Base-by-base conservation (phyloP, 2,329 filamentous ascomycete species). In the Nigrograna mackinnonii region DNA sequence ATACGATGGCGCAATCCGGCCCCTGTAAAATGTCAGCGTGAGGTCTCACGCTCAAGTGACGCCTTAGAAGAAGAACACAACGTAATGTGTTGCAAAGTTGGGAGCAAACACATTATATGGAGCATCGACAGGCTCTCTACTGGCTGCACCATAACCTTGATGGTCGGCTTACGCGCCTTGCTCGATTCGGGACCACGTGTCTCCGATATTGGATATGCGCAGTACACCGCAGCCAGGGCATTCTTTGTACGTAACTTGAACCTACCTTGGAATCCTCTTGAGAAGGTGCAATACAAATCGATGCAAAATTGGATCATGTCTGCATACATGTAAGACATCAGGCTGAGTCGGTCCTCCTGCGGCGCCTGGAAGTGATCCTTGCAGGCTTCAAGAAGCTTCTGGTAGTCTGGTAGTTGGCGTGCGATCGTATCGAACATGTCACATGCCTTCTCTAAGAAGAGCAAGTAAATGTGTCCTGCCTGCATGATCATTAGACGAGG, bases 271-370 rank as follows among this genome's bases (percentile, higher is more conserved):
- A 36, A 16, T 16, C 24, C 43, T 36, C 62, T 49, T 16, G 47
- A 55, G 41, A 64, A 62, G n/a, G 60, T 49, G 24, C 34, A 41
- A 37, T 62, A 60, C n/a, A 60, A 30, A 12, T 61, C 59, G 9
- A 62, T 41, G 37, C 48, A 55, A 5, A 61, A 45, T 28, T 59
- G 53, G 13, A 60, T 40, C 22, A 64, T 39, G 33, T 66, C 62
- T 35, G 49, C 47, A 43, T 61, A 63, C 7, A 54, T 46, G 32
- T 52, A 55, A 21, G 60, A 62, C 46, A 64, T 41, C 19, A 64
- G 44, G 20, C 41, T 41, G 22, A 55, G 22, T 17, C 42, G 43
- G 17, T 46, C 33, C 31, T 56, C 49, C 13, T 22, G 39, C n/a
- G 24, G 16, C 4, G 42, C 24, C 4, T 44, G 19, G n/a, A 38